phyloP scores from a whole-genome alignment of 768 basidiomycete genomes.

The Terana coerulea region DNA sequence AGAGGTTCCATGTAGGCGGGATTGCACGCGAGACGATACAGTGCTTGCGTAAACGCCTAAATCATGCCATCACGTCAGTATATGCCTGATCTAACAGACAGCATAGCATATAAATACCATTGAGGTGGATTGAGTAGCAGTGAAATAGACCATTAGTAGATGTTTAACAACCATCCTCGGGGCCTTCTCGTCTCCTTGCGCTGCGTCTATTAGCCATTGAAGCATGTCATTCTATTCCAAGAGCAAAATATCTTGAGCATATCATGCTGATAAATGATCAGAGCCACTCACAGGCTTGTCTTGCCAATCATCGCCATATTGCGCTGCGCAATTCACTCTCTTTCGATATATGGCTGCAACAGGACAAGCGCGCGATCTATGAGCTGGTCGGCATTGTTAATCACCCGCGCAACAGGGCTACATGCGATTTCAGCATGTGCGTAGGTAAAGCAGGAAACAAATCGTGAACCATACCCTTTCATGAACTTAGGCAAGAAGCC shows the following conservation, averaged over 20 bases:
- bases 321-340: too few species aligned
- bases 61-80: not conserved
- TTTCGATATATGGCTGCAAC: too few species aligned
- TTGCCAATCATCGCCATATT: slow-evolving; percentile 19
- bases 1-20: slow-evolving; percentile 26
- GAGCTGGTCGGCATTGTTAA: slow-evolving; percentile 29
- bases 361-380: slow-evolving; percentile 25
- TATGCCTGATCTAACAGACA: not conserved
- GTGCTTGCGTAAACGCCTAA: slow-evolving; percentile 28
- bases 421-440: too few species aligned
- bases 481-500: too few species aligned
- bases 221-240: slow-evolving; percentile 44
- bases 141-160: slow-evolving; percentile 31
- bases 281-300: slow-evolving; percentile 22
- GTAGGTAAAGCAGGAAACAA: too few species aligned
- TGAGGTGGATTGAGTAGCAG: slow-evolving; percentile 31
- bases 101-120: slow-evolving; percentile 20
- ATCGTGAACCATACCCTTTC: too few species aligned
- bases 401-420: too few species aligned
- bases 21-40: slow-evolving; percentile 26
- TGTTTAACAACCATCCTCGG: not conserved
- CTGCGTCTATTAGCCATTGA: slow-evolving; percentile 42
- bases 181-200: slow-evolving; percentile 12
- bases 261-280: not conserved
- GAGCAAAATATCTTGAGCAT: not conserved